These are phyloP conservation scores for Baorangia bicolor DNA, from an alignment of 768 basidiomycete species.

Conservation along the genomic window DNA sequence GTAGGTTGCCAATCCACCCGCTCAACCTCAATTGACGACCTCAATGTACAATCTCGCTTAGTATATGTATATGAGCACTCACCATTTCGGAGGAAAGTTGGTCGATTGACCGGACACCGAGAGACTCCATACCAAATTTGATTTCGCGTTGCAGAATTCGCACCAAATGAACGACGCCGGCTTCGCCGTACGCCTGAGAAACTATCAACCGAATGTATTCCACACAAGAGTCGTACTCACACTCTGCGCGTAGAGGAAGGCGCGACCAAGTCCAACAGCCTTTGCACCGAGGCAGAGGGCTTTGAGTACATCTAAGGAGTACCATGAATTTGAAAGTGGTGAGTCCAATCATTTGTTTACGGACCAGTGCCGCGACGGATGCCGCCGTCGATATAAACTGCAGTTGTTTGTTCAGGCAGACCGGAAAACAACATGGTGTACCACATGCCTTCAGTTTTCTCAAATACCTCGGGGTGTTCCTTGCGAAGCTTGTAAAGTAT, in stretches of 20 bases:
- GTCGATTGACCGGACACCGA: conserved; percentile 64
- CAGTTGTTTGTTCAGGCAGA: conserved; percentile 2
- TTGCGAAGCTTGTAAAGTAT: conserved; percentile 71
- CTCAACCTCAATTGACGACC: conserved; percentile 44
- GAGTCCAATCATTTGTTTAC: conserved; percentile 10
- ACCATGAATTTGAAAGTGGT: background rate
- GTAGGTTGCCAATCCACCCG: conserved; percentile 66
- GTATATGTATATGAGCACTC: conserved; percentile 16
- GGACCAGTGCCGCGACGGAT: conserved; percentile 74
- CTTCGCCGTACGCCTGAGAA: conserved; percentile 68
- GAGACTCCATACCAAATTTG: conserved; percentile 66
- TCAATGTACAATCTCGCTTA: conserved; percentile 1
- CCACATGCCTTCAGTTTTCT: conserved; percentile 61
- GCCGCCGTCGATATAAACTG: conserved; percentile 85
- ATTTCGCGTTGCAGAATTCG: conserved; percentile 79
- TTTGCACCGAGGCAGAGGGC: conserved; percentile 87
- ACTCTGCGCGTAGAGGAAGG: conserved; percentile 85
- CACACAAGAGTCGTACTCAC: conserved; percentile 39
- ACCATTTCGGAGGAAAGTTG: conserved; percentile 79
- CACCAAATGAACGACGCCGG: conserved; percentile 64
- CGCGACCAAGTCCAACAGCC: conserved; percentile 82
- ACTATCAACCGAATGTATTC: conserved; percentile 4
- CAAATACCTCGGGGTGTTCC: conserved; percentile 73
- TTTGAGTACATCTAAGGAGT: conserved; percentile 70
- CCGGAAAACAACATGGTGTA: background rate